Percentiles rank a stretch among this genome's conserved stretches.
Conservation (phyloP, 1,284 basidiomycete species). For the Sporisorium graminicola region DNA sequence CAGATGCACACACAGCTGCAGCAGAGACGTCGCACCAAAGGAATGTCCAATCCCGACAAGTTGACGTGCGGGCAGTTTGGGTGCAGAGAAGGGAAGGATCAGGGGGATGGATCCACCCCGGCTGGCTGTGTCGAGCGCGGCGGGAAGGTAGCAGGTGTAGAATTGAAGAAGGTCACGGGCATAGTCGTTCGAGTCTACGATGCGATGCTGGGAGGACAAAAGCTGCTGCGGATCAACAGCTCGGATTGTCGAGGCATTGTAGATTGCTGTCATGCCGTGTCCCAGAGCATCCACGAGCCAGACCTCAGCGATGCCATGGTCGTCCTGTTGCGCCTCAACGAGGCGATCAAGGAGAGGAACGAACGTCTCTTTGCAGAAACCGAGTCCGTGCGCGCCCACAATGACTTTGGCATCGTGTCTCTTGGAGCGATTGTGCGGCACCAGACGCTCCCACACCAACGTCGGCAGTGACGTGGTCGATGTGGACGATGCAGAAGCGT, state of each 20-base stretch:
- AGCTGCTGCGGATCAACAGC: not conserved
- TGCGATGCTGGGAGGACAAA: not conserved
- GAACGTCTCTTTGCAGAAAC: not conserved
- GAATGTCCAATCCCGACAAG: not conserved
- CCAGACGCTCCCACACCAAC: not conserved
- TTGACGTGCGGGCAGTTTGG: not conserved
- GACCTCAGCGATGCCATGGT: not conserved
- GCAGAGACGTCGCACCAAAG: not conserved
- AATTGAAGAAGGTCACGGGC: not conserved
- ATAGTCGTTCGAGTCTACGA: not conserved
- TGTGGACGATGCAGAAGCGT: not conserved
- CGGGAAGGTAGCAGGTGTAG: not conserved
- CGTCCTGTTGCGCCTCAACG: too few species aligned
- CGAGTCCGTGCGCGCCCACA: not conserved
- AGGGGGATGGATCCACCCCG: not conserved
- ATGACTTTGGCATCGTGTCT: not conserved
- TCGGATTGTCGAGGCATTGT: not conserved
- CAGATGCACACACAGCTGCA: not conserved
- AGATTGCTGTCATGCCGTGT: not conserved
- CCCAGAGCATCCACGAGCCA: not conserved
- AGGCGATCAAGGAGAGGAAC: not conserved
- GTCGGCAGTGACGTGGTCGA: not conserved
- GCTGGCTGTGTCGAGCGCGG: not conserved
- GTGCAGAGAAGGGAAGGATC: not conserved
- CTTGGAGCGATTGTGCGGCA: not conserved